Conservation (phyloP, 179 eudicot genomes). For the Beta macrorhiza region DNA sequence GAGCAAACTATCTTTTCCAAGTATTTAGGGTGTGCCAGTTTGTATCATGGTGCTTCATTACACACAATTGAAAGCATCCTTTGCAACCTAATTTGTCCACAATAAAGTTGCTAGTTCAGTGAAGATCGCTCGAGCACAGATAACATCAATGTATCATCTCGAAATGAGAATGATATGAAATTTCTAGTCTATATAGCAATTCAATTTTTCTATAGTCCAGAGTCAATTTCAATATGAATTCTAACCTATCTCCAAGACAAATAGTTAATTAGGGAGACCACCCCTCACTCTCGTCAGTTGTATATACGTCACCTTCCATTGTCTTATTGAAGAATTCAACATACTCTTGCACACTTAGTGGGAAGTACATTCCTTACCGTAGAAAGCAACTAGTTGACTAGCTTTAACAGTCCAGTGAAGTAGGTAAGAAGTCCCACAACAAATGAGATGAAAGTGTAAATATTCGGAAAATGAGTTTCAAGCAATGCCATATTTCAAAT, state of each 20-base stretch:
- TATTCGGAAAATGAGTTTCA: too few relatives aligned
- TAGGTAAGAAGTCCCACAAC: not conserved
- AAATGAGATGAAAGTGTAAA: not conserved
- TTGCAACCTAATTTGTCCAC: not conserved
- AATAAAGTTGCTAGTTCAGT: not conserved
- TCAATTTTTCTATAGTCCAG: too few relatives aligned
- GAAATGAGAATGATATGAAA: not conserved
- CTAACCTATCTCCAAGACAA: too few relatives aligned
- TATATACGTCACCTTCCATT: too few relatives aligned
- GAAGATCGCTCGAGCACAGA: not conserved
- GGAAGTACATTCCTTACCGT: too few relatives aligned
- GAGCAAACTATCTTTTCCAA: not conserved
- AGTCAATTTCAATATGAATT: too few relatives aligned
- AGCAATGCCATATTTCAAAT: not conserved
- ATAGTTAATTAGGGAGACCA: too few relatives aligned
- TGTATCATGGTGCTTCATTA: not conserved
- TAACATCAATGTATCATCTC: not conserved
- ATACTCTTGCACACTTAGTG: too few relatives aligned
- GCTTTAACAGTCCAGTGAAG: not conserved
- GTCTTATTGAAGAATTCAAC: too few relatives aligned
- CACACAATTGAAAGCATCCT: not conserved
- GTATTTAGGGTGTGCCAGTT: not conserved
- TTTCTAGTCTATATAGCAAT: not conserved
- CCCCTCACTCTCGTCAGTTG: too few relatives aligned
- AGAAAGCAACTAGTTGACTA: not conserved